Percentiles rank a stretch among this genome's conserved stretches.
Conservation (phyloP, 1,139 yeast species). For the Pichia sp. region DNA sequence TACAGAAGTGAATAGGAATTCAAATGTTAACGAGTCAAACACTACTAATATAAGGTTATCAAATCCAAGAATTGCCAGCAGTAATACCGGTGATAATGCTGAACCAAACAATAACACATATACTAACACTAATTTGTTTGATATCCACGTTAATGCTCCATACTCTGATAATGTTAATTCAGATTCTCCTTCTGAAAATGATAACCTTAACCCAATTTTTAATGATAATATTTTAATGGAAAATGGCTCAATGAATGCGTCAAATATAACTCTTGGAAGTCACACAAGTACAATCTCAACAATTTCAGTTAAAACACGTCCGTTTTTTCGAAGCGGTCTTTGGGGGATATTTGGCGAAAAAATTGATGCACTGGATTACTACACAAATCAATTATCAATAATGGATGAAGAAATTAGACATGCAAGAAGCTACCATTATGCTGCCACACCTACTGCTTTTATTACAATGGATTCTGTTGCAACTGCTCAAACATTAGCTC, state of each 20-base stretch:
- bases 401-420: constrained; percentile 55
- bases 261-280: constrained; percentile 2
- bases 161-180: neutral
- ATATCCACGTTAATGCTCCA: neutral
- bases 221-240: constrained; percentile 16
- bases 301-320: constrained; percentile 39
- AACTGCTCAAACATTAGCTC: constrained; percentile 82
- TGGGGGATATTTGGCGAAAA: constrained; percentile 48
- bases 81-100: neutral
- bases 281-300: constrained; percentile 11
- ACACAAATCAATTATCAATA: constrained; percentile 49
- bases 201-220: neutral
- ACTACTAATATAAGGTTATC: constrained; percentile 2
- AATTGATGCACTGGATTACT: constrained; percentile 61
- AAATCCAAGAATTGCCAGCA: neutral
- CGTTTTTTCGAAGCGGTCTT: constrained; percentile 44
- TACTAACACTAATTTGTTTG: neutral
- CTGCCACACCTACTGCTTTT: constrained; percentile 70
- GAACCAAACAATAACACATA: neutral
- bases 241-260: neutral
- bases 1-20: constrained; percentile 16
- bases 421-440: constrained; percentile 55
- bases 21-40: neutral
- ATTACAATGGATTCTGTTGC: constrained; percentile 82
- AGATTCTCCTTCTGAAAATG: neutral